A percentile compares a stretch with the other conserved stretches of the same genome.
Evolutionary conservation across 2,329 filamentous ascomycete species (phyloP).

Genomic region (Periconia sp.): DNA sequence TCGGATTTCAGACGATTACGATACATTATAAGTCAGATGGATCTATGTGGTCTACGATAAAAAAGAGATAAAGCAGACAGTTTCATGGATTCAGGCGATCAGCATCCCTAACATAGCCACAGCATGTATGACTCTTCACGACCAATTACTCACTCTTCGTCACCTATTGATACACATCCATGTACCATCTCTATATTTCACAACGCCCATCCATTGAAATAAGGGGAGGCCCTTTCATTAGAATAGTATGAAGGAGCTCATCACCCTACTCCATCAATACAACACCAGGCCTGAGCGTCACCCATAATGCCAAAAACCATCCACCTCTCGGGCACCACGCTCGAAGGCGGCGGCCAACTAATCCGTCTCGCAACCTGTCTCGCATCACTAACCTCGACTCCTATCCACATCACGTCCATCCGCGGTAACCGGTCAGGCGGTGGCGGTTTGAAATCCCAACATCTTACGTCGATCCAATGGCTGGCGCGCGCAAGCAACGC

Average conservation of each 20-base stretch:
- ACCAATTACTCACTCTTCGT: neutral
- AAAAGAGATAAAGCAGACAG: neutral
- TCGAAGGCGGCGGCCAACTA: constrained; percentile 65
- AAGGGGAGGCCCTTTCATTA: too few species aligned
- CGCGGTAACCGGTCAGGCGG: constrained; percentile 55
- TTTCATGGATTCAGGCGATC: neutral
- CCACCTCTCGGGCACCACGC: constrained; percentile 56
- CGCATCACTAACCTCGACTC: constrained; percentile 54
- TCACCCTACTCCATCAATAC: neutral
- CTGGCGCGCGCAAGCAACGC: constrained; percentile 55
- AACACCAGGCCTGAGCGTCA: neutral
- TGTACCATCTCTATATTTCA: neutral
- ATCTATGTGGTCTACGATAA: too few species aligned
- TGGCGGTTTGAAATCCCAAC: constrained; percentile 60
- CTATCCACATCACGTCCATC: constrained; percentile 56
- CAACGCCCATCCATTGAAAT: neutral
- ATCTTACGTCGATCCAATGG: constrained; percentile 58
- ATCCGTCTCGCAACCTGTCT: constrained; percentile 59
- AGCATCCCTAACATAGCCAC: neutral
- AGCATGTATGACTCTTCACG: neutral
- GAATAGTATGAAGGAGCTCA: neutral
- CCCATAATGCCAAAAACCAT: constrained; percentile 12
- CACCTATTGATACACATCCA: neutral
- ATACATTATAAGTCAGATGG: too few species aligned
- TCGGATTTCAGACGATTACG: too few species aligned